Evolutionary conservation across 148 eudicot genomes (phyloP).

Genomic region (Diospyros lotus): DNA sequence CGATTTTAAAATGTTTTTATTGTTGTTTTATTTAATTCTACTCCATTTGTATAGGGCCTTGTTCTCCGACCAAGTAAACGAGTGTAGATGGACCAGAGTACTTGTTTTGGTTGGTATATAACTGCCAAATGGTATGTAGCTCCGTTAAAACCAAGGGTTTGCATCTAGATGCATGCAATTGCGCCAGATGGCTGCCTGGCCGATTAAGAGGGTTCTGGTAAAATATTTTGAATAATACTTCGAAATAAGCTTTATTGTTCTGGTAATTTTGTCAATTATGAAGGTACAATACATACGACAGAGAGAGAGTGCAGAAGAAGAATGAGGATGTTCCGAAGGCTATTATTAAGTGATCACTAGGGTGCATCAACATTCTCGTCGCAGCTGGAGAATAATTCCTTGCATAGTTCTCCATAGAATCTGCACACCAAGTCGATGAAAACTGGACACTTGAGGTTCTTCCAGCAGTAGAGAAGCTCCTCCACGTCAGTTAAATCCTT

Average conservation of each 20-base stretch:
- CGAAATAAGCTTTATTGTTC: background rate
- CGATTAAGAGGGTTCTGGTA: background rate
- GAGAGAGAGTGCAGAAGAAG: background rate
- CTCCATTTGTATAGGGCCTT: too few relatives aligned
- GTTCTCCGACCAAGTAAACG: too few relatives aligned
- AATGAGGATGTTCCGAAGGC: background rate
- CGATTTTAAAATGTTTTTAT: too few relatives aligned
- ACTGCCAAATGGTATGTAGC: too few relatives aligned
- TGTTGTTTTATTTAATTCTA: too few relatives aligned
- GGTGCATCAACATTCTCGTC: conserved; percentile 26
- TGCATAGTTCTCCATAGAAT: conserved; percentile 82
- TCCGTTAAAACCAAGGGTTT: too few relatives aligned
- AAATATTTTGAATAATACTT: background rate
- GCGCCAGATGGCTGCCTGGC: too few relatives aligned
- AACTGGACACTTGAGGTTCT: conserved; percentile 57
- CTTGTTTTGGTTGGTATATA: too few relatives aligned
- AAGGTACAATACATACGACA: background rate
- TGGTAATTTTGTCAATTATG: background rate
- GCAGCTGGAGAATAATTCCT: conserved; percentile 51
- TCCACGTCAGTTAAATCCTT: conserved; percentile 69
- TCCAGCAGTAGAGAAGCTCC: conserved; percentile 80
- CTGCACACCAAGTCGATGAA: conserved; percentile 71
- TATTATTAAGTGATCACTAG: background rate
- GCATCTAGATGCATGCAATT: too few relatives aligned
- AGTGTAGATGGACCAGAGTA: too few relatives aligned